Evolutionary conservation across 1,139 yeast species (phyloP).

Genomic region (Lodderomyces margitis): DNA sequence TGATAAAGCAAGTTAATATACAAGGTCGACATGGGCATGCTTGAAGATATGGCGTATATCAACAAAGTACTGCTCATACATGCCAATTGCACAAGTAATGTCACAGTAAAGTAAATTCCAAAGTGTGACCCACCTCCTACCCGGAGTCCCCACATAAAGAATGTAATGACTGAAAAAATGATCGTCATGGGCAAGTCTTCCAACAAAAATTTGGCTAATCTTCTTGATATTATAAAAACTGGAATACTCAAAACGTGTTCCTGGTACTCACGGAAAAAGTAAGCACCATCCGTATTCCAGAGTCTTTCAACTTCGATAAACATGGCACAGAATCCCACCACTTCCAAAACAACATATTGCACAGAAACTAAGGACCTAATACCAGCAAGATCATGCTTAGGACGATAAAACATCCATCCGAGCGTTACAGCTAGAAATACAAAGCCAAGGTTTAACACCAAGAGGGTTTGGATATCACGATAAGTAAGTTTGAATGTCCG

Average conservation of each 20-base stretch:
- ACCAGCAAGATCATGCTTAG: slow-evolving; percentile 62
- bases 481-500: slow-evolving; percentile 55
- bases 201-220: slow-evolving; percentile 61
- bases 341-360: slow-evolving; percentile 61
- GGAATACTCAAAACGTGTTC: slow-evolving; percentile 67
- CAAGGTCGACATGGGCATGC: slow-evolving; percentile 64
- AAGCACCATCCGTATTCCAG: slow-evolving; percentile 64
- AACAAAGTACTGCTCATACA: slow-evolving; percentile 57
- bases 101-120: slow-evolving; percentile 60
- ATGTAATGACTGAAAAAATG: slow-evolving; percentile 58
- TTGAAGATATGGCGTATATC: slow-evolving; percentile 59
- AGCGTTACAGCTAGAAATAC: slow-evolving; percentile 55
- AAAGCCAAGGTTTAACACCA: slow-evolving; percentile 56
- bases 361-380: slow-evolving; percentile 64
- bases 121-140: slow-evolving; percentile 37
- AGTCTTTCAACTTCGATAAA: slow-evolving; percentile 73
- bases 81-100: slow-evolving; percentile 54
- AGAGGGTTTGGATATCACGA: slow-evolving; percentile 58
- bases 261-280: slow-evolving; percentile 70
- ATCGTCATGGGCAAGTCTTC: slow-evolving; percentile 71
- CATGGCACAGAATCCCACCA: slow-evolving; percentile 67
- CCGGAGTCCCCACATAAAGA: slow-evolving; percentile 73
- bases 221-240: slow-evolving; percentile 67
- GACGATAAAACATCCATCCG: slow-evolving; percentile 78
- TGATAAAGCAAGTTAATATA: slow-evolving; percentile 65